Base-by-base conservation (phyloP, 2,329 filamentous ascomycete genomes). In the Cladosporium cucumerinum region DNA sequence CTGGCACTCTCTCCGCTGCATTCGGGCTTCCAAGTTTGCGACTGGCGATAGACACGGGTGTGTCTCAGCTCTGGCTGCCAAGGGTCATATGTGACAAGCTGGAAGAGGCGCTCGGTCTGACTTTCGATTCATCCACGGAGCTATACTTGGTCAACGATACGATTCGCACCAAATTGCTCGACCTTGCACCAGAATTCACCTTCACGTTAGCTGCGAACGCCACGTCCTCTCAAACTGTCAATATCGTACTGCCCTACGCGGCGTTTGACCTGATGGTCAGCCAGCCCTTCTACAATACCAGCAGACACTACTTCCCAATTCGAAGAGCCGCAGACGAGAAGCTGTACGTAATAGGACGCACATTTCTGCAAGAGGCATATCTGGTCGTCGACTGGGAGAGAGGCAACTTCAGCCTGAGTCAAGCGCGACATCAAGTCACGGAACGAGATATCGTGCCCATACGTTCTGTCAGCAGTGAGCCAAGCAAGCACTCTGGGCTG, bases 301-400 rank as follows among this genome's bases (percentile, higher is more conserved):
- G 66, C 43, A 64, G 68, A 66, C 62, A 65, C n/a, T 79, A 79
- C 66, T 80, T 80, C 57, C 78, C 78, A 0, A 69, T 80, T 8
- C 72, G 73, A 51, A 69, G 72, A 18, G 78, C 78, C 5, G 71
- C 70, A 6, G 78, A 78, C 48, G 74, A 78, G 23, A 73, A 68
- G 2, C 74, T 78, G 64, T 78, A 77, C 64, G 68, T 75, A 0
- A 71, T 80, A 11, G 78, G 78, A 2, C 72, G 78, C 11, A 71
- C 77, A 1, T 78, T 80, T 49, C 68, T 80, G 16, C 77, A 79
- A 65, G 78, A 78, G 63, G 77, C 78, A n/a, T 76, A 80, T 66
- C 51, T 80, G 8, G 72, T 77, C 5, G 75, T 74, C 0, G 75
- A 80, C 52, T 78, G 78, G 62, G 77, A 74, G 34, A 66, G 68